A percentile compares a stretch with the other conserved stretches of the same genome.
phyloP scores from a whole-genome alignment of 2,329 filamentous ascomycete genomes.

The Botrytis pseudocinerea region DNA sequence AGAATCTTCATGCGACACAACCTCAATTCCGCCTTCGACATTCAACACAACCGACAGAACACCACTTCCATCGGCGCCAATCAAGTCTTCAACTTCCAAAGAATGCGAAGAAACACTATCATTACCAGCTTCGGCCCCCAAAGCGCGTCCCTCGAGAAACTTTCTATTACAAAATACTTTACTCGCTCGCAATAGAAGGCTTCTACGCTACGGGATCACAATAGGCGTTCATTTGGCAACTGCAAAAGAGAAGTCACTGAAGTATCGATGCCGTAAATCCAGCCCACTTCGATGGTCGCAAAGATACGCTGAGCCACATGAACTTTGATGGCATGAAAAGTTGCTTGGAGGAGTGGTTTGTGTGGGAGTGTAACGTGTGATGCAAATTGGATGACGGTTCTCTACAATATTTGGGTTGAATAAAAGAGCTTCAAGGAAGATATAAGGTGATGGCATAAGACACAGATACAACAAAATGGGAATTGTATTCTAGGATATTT shows the following conservation, averaged over 20 bases:
- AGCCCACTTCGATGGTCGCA: conserved; percentile 3
- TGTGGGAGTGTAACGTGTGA: neutral
- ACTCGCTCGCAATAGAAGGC: neutral
- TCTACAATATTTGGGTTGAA: neutral
- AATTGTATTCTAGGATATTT: neutral
- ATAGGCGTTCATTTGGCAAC: neutral
- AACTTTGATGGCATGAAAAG: too few species aligned
- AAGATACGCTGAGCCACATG: neutral
- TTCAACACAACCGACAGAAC: neutral
- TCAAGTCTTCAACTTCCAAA: neutral
- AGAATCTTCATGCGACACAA: neutral
- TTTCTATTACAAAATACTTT: neutral
- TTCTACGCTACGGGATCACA: neutral
- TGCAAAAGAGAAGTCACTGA: neutral
- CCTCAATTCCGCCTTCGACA: neutral
- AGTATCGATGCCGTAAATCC: neutral
- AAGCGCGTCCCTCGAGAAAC: neutral
- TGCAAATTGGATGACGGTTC: neutral
- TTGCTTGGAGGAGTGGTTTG: neutral
- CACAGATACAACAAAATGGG: neutral
- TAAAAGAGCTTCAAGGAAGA: neutral
- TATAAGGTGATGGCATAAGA: too few species aligned
- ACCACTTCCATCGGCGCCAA: neutral
- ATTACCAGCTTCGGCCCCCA: neutral
- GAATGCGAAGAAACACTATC: neutral